A percentile compares a stretch with the other conserved stretches of the same genome.
Evolutionary conservation across 163 green algal species (phyloP).

Genomic region (Scenedesmus sp.): DNA sequence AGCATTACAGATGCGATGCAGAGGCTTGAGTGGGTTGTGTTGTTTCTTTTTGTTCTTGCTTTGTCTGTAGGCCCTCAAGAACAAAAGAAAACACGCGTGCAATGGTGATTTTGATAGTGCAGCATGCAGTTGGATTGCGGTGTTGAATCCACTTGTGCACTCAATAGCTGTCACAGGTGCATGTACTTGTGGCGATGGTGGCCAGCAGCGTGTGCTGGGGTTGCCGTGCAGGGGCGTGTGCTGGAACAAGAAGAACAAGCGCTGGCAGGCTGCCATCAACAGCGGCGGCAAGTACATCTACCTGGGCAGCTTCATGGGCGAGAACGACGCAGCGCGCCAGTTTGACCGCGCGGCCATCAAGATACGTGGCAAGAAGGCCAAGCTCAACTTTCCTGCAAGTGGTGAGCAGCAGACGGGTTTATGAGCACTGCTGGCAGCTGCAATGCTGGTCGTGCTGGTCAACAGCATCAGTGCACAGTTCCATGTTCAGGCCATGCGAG

Average conservation of each 20-base stretch:
- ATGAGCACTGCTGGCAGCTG: neutral
- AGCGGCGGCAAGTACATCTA: slow-evolving; percentile 69
- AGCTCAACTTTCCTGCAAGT: slow-evolving; percentile 70
- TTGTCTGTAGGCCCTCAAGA: too few relatives aligned
- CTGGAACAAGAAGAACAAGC: slow-evolving; percentile 68
- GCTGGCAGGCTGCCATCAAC: slow-evolving; percentile 72
- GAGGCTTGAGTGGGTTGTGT: too few relatives aligned
- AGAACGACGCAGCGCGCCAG: slow-evolving; percentile 67
- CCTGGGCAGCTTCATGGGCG: slow-evolving; percentile 62
- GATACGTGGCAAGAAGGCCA: slow-evolving; percentile 63
- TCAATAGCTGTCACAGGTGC: too few relatives aligned
- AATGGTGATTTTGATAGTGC: too few relatives aligned
- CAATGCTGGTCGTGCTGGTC: neutral
- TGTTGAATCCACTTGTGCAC: too few relatives aligned
- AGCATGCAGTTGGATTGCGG: too few relatives aligned
- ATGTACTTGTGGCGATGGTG: too few relatives aligned
- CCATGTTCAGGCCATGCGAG: too few relatives aligned
- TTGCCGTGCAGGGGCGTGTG: slow-evolving; percentile 41
- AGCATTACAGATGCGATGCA: too few relatives aligned
- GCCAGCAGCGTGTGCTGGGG: too few relatives aligned
- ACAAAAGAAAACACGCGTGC: too few relatives aligned
- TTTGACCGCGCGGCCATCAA: slow-evolving; percentile 74
- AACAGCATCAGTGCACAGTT: neutral
- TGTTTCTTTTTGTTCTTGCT: too few relatives aligned
- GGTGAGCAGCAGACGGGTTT: neutral